These are phyloP conservation scores for Grifola frondosa DNA, from an alignment of 1,284 basidiomycete species.

Conservation along the genomic window DNA sequence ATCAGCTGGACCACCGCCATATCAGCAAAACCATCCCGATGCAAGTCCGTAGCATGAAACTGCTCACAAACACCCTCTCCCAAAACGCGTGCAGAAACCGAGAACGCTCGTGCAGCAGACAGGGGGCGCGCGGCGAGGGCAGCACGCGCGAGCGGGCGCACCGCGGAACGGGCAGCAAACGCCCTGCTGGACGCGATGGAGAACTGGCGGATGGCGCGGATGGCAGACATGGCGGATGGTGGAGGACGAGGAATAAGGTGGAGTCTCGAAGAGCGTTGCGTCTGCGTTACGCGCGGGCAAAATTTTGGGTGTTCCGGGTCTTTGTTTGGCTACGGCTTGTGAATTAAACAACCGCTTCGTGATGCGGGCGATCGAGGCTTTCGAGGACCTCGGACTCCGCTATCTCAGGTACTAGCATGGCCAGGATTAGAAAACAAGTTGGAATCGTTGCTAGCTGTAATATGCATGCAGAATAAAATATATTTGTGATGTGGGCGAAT, in stretches of 20 bases:
- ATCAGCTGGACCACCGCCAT: slow-evolving; percentile 54
- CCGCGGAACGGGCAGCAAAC: slow-evolving; percentile 31
- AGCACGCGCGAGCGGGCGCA: slow-evolving; percentile 24
- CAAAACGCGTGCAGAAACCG: slow-evolving; percentile 49
- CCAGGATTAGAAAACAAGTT: slow-evolving; percentile 2
- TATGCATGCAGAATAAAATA: too few species aligned
- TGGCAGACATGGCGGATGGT: slow-evolving; percentile 33
- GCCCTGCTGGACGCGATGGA: slow-evolving; percentile 36
- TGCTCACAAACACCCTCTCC: slow-evolving; percentile 66
- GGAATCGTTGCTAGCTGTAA: too few species aligned
- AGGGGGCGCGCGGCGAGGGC: slow-evolving; percentile 26
- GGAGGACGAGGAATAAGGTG: slow-evolving; percentile 13
- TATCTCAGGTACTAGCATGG: too few species aligned
- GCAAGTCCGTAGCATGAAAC: not conserved
- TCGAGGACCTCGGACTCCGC: too few species aligned
- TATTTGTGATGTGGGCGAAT: too few species aligned
- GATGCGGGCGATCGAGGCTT: too few species aligned
- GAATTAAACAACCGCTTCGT: slow-evolving; percentile 26
- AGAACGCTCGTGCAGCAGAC: slow-evolving; percentile 51
- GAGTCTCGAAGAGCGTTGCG: slow-evolving; percentile 2
- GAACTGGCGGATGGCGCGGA: slow-evolving; percentile 37
- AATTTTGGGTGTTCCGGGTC: slow-evolving; percentile 18
- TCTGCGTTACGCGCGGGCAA: not conserved
- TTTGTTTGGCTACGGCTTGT: slow-evolving; percentile 27
- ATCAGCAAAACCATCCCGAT: slow-evolving; percentile 10